These are phyloP conservation scores for Saccharum officinarum DNA, from an alignment of 176 grass and related monocot species.

Conservation along the genomic window DNA sequence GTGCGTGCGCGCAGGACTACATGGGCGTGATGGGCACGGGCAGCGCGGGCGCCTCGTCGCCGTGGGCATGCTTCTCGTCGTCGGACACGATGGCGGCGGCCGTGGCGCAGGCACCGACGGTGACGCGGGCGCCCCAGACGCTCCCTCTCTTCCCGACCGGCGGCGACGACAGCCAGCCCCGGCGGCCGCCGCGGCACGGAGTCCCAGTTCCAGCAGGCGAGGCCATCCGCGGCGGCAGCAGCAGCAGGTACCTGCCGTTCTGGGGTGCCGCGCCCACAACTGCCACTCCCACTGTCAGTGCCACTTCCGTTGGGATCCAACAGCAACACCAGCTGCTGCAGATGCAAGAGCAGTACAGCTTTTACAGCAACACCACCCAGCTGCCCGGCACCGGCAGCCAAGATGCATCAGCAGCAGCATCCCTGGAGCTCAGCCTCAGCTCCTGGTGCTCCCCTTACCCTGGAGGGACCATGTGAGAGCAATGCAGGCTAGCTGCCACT, in stretches of 20 bases:
- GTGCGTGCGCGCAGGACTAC: constrained; percentile 41
- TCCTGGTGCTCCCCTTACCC: constrained; percentile 49
- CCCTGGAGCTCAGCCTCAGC: constrained; percentile 70
- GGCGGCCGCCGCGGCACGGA: not conserved
- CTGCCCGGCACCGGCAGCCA: not conserved
- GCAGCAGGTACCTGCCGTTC: constrained; percentile 9
- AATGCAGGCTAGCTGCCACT: not conserved
- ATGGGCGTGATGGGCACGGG: constrained; percentile 34
- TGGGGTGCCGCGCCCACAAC: constrained; percentile 23
- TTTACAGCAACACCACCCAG: constrained; percentile 41
- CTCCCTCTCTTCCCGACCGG: constrained; percentile 65
- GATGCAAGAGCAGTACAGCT: constrained; percentile 31
- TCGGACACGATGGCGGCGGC: constrained; percentile 2
- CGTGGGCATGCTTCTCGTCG: constrained; percentile 31
- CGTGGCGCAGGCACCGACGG: not conserved
- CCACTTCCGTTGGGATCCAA: constrained; percentile 20
- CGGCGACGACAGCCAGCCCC: not conserved
- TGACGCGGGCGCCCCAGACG: constrained; percentile 47
- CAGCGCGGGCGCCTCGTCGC: not conserved
- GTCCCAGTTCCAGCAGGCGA: not conserved
- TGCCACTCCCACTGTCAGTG: not conserved
- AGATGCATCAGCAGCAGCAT: constrained; percentile 25
- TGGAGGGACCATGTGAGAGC: constrained; percentile 55
- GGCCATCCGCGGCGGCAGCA: not conserved
- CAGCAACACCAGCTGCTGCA: constrained; percentile 29